Conservation (phyloP, 148 eudicot genomes). For the Cornus controversa region DNA sequence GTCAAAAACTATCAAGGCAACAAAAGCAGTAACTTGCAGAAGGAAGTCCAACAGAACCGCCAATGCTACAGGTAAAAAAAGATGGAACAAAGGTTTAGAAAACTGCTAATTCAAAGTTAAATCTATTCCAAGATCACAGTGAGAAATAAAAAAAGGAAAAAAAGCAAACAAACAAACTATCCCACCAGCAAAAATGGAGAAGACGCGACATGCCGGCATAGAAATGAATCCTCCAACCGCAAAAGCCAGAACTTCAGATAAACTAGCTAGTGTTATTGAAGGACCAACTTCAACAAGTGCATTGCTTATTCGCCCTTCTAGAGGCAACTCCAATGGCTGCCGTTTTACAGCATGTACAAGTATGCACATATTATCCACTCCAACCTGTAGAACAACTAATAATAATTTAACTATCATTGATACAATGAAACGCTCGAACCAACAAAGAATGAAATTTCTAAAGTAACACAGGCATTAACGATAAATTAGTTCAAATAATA, state of each 20-base stretch:
- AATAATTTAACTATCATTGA: not conserved
- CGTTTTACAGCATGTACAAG: constrained; percentile 67
- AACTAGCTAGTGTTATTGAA: constrained; percentile 67
- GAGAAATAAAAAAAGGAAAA: no score
- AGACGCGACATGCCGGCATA: constrained; percentile 76
- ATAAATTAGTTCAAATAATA: not conserved
- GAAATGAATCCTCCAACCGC: constrained; percentile 66
- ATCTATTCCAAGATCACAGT: not conserved
- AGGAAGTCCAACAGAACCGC: constrained; percentile 66
- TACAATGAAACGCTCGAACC: not conserved
- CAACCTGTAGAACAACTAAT: constrained; percentile 36
- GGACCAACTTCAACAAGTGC: constrained; percentile 70
- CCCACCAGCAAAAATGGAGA: constrained; percentile 71
- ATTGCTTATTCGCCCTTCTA: constrained; percentile 57
- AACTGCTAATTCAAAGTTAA: constrained; percentile 5
- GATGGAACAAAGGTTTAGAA: constrained; percentile 12
- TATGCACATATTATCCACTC: constrained; percentile 76
- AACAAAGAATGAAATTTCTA: not conserved
- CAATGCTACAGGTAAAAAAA: constrained; percentile 39
- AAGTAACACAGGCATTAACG: not conserved
- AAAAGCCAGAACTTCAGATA: constrained; percentile 67
- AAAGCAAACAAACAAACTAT: not conserved
- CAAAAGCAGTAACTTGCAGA: constrained; percentile 66
- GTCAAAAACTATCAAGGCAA: constrained; percentile 62
- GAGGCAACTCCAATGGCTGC: constrained; percentile 38